Evolutionary conservation across 176 grass and related monocot genomes (phyloP).

Genomic region (Elymus sibiricus): DNA sequence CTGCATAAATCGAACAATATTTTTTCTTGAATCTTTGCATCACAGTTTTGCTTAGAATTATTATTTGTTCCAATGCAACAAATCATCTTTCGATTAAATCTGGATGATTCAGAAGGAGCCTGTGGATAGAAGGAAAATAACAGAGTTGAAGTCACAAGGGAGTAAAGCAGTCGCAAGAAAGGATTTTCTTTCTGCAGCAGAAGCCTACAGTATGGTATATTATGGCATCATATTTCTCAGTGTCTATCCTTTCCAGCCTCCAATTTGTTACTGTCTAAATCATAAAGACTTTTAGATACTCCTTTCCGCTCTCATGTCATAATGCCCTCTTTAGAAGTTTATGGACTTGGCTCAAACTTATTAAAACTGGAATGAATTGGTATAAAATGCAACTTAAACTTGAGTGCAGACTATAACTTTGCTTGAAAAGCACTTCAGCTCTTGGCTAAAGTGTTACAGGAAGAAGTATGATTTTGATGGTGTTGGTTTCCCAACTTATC

Average conservation of each 20-base stretch:
- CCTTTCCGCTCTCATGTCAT: neutral
- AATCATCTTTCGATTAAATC: neutral
- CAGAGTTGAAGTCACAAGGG: constrained; percentile 26
- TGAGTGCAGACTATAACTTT: neutral
- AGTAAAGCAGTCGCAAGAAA: constrained; percentile 18
- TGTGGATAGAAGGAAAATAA: constrained; percentile 15
- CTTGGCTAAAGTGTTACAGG: neutral
- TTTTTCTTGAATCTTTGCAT: neutral
- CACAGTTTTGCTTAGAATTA: neutral
- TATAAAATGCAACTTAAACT: no score
- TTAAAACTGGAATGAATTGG: neutral
- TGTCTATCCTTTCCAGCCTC: neutral
- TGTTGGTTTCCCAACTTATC: neutral
- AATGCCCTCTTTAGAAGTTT: neutral
- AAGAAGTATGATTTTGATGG: neutral
- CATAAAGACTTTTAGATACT: neutral
- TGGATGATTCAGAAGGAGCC: constrained; percentile 18
- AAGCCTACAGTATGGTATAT: constrained; percentile 32
- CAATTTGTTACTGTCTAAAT: neutral
- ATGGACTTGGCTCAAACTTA: neutral
- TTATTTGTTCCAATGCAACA: neutral
- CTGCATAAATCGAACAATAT: neutral
- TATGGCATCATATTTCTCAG: no score
- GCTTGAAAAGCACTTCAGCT: neutral
- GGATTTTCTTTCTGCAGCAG: constrained; percentile 33